Evolutionary conservation across 305 asterid species (phyloP).

Genomic region (Fraxinus velutina): DNA sequence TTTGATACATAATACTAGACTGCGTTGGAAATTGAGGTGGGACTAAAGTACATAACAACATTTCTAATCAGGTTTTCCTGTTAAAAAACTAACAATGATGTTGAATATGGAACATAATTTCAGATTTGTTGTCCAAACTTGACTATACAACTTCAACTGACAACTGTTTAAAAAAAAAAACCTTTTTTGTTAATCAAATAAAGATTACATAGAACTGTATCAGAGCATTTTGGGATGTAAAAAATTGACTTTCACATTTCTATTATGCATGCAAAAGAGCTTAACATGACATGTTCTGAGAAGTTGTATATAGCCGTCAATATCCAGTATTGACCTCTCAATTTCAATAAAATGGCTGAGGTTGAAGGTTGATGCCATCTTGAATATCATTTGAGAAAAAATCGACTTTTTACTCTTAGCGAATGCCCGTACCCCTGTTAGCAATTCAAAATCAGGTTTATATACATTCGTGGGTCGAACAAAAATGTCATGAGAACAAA

Average conservation of each 20-base stretch:
- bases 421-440: slow-evolving; percentile 4
- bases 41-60: neutral
- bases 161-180: neutral
- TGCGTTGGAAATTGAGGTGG: neutral
- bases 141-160: neutral
- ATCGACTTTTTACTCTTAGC: neutral
- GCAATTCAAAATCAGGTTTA: neutral
- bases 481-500: neutral
- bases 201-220: neutral
- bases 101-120: neutral
- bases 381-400: neutral
- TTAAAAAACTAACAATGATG: neutral
- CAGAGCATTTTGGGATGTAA: neutral
- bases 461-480: neutral
- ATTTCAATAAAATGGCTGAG: neutral
- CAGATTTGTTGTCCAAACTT: neutral
- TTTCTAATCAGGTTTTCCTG: neutral
- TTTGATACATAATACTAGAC: neutral
- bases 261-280: neutral
- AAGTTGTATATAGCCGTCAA: neutral
- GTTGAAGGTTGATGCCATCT: neutral
- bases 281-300: neutral
- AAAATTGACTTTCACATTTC: neutral
- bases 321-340: neutral
- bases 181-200: neutral